These are phyloP conservation scores for Diaporthe caulivora DNA, from an alignment of 2,329 filamentous ascomycete genomes.

Conservation along the genomic window DNA sequence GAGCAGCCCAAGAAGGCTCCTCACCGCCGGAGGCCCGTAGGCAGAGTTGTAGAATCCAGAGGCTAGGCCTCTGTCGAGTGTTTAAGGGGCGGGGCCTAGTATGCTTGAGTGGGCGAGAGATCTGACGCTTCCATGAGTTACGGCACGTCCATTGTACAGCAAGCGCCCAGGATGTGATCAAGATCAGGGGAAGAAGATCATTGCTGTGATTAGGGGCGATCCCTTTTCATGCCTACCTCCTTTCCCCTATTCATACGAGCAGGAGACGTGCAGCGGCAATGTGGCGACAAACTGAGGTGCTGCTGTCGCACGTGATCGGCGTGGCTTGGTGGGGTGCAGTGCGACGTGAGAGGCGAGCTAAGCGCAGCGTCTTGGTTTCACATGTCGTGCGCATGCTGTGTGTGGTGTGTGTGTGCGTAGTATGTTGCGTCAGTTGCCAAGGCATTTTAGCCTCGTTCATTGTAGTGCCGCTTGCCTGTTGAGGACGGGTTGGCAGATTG, in stretches of 20 bases:
- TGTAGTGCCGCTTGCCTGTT: no score
- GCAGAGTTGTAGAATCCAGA: background rate
- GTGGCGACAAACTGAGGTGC: background rate
- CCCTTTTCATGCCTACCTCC: background rate
- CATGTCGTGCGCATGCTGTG: background rate
- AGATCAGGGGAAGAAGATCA: background rate
- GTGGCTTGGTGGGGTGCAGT: background rate
- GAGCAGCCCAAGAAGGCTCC: background rate
- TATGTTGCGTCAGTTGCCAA: background rate
- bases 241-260: background rate
- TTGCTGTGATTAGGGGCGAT: background rate
- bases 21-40: constrained; percentile 27
- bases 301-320: background rate
- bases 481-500: background rate
- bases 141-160: background rate
- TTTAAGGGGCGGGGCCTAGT: background rate
- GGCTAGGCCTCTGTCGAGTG: no score
- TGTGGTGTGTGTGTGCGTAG: no score
- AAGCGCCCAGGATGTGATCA: background rate
- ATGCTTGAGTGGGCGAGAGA: background rate
- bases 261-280: background rate
- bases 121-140: background rate
- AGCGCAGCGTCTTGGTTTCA: background rate
- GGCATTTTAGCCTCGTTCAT: no score
- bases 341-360: constrained; percentile 6